Conservation (phyloP, 176 grass and related monocot genomes). For the Olyra latifolia region DNA sequence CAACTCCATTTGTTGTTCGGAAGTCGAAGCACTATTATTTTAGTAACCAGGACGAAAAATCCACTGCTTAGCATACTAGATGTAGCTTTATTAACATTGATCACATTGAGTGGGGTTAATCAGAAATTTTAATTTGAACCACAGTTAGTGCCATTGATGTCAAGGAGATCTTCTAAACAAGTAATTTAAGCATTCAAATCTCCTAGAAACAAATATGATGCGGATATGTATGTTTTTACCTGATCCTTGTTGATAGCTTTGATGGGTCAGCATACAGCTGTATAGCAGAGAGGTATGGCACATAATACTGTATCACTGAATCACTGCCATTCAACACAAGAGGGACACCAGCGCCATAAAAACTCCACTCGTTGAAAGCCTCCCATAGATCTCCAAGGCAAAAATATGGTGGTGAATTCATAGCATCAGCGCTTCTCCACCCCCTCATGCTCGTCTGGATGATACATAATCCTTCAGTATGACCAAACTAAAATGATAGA, state of each 20-base stretch:
- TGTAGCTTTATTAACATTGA: not conserved
- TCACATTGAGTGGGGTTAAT: not conserved
- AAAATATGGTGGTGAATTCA: conserved; percentile 47
- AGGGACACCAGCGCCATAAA: conserved; percentile 82
- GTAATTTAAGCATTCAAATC: not conserved
- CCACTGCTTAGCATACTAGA: not conserved
- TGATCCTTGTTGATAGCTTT: conserved; percentile 41
- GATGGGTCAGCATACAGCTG: conserved; percentile 67
- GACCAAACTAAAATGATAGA: not conserved
- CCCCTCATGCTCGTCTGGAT: conserved; percentile 56
- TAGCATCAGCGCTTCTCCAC: conserved; percentile 47
- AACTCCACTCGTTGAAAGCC: conserved; percentile 88
- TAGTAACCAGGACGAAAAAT: not conserved
- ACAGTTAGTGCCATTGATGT: not conserved
- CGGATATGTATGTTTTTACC: conserved; percentile 31
- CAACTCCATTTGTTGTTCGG: not conserved
- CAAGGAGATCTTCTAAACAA: not conserved
- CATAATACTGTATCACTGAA: conserved; percentile 85
- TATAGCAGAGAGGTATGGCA: conserved; percentile 88
- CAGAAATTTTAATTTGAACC: not conserved
- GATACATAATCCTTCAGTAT: not conserved
- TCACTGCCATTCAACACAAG: conserved; percentile 72
- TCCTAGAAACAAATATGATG: not conserved
- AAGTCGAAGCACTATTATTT: not conserved
- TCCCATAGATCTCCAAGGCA: conserved; percentile 83